Evolutionary conservation across 768 basidiomycete species (phyloP), one percentile per base, ranked within the genome.

Genomic region (Hypholoma fasciculare): DNA sequence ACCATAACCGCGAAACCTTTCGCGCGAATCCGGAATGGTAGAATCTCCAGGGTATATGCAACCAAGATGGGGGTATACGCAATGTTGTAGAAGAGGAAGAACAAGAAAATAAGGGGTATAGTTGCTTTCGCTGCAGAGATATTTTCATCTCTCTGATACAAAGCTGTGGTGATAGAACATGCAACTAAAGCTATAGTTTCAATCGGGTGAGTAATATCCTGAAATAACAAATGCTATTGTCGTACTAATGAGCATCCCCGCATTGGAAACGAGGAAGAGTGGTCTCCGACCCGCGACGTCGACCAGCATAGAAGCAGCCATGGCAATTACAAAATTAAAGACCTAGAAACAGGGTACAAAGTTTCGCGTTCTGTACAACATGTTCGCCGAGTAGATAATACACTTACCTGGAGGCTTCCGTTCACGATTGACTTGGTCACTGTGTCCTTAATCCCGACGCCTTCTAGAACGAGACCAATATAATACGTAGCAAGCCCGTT

Each of bases 41-140:
- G 71, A 61, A 95, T 93, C 69, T 95, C 94, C 57, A 94, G 75
- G 7, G 82, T 80, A 62, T 85, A 81, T 7, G 78, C 75, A 13
- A 82, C 74, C 20, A 89, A 74, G 71, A 94, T 80, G 4, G 92
- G 90, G 1, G 87, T 87, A 68, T 92, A 92, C 23, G 89, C 89
- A 56, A 92, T 77, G 64, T 90, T 87, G 61, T 82, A 82, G 60
- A 79, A 80, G 58, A 78, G 71, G 58, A 75, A 80, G 59, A 79
- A 82, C 14, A 85, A 49, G 65, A 90, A 89, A 61, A 91, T 85
- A 71, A 89, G 78, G 12, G 83, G 84, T 59, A 88, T 80, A 7
- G 84, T 87, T 4, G 84, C 85, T 83, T 60, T 77, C 72, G 52
- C 75, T 78, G 64, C 79, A 81, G 27, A 80, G 70, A 8, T 4